A percentile compares a stretch with the other conserved stretches of the same genome.
phyloP scores from a whole-genome alignment of 2,329 filamentous ascomycete species.

The Whalleya microplaca region DNA sequence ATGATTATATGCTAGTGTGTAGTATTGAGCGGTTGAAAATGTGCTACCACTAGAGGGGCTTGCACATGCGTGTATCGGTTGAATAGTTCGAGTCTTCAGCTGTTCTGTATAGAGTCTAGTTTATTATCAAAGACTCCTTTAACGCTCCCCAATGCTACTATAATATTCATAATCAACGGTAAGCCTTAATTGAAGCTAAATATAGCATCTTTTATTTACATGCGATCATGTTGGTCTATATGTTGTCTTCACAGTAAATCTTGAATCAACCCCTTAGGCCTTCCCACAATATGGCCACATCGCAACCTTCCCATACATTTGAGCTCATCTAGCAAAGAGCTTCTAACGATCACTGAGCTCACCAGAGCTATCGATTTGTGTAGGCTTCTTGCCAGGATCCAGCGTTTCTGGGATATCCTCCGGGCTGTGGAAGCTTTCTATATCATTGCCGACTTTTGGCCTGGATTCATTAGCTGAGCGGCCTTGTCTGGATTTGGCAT shows the following conservation, averaged over 20 bases:
- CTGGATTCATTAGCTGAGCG: background rate
- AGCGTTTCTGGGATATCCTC: background rate
- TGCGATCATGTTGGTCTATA: too few species aligned
- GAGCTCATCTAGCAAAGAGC: background rate
- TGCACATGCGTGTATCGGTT: background rate
- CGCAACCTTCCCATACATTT: background rate
- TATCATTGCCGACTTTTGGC: background rate
- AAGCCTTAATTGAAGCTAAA: too few species aligned
- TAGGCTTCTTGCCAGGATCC: background rate
- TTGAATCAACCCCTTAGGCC: background rate
- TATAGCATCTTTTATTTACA: too few species aligned
- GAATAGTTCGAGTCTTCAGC: background rate
- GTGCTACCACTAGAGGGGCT: background rate
- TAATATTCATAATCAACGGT: too few species aligned
- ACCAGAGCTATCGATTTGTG: background rate
- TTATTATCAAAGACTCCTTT: too few species aligned
- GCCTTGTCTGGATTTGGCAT: background rate
- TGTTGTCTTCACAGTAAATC: background rate
- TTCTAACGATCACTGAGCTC: background rate
- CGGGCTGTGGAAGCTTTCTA: background rate
- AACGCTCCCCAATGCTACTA: too few species aligned
- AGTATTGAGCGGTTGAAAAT: background rate
- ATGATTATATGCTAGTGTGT: background rate
- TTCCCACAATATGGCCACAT: background rate
- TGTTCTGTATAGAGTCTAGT: background rate